Conservation (phyloP, 176 grass and related monocot species). For the Zoysia pacifica region DNA sequence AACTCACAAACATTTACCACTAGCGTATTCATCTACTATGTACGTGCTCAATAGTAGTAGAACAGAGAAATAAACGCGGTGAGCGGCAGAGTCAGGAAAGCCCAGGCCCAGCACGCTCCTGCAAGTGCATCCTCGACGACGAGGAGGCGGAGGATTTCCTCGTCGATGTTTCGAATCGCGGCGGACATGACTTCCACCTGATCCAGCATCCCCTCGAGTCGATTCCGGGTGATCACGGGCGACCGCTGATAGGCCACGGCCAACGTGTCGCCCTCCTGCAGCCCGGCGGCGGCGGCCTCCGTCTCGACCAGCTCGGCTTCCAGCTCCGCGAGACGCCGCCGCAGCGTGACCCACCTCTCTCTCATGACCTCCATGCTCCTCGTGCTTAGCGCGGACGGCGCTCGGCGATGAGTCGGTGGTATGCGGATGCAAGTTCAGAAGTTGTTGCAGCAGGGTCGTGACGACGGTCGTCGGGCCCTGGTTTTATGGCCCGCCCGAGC, state of each 20-base stretch:
- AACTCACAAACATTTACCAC: too few relatives aligned
- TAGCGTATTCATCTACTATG: too few relatives aligned
- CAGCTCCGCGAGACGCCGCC: background rate
- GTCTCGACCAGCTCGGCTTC: background rate
- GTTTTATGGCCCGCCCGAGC: too few relatives aligned
- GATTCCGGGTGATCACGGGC: background rate
- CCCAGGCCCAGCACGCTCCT: background rate
- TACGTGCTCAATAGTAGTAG: background rate
- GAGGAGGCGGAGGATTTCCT: background rate
- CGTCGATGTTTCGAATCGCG: background rate
- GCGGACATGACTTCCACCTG: background rate
- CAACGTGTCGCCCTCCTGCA: background rate
- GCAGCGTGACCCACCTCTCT: background rate
- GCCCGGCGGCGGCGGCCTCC: background rate
- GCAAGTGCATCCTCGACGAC: background rate
- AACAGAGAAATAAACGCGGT: background rate
- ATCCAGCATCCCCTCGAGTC: background rate
- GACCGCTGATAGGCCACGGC: background rate
- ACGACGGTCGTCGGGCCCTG: too few relatives aligned
- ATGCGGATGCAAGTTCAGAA: too few relatives aligned
- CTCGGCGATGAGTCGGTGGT: too few relatives aligned
- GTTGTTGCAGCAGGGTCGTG: too few relatives aligned
- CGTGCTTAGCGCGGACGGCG: too few relatives aligned
- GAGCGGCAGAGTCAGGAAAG: background rate
- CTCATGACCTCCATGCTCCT: background rate